Base-by-base conservation (phyloP, 441 rosid genomes). In the Adansonia gregorii region DNA sequence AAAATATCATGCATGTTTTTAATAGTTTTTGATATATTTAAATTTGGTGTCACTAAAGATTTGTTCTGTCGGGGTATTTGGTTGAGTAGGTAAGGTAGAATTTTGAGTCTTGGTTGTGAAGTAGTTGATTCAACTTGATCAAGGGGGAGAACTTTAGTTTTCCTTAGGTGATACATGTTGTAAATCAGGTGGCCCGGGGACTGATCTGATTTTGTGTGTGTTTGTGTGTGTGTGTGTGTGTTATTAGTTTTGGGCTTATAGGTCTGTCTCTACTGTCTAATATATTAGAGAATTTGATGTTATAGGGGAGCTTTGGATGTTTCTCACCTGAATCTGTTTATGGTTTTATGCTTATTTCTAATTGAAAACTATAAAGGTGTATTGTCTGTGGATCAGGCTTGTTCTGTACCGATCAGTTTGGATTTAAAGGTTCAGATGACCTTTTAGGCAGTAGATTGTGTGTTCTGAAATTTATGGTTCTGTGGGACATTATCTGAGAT, bases 341-440 rank as follows among this genome's bases (percentile, higher is more conserved):
- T 60, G 10, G 58, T 12, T 70, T 49, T 35, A 27, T 39, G 31
- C 2, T 22, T 35, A 5, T 35, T 60, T 39, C 12, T 35, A 17
- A 10, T 41, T 41, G 63, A 56, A 45, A 45, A 24, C 65, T 35
- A 19, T 56, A 10, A 3, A 59, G 65, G 61, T 35, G 76, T 31
- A 58, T 58, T 52, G 10, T 22, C 9, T 67, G 41, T 69, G 17
- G 80, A 81, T 77, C 65, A 20, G 75, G 56, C 51, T 15, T 68
- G 9, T 56, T 46, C 51, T 35, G 51, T 20, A 31, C 6, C 63
- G 48, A 77, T 31, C 12, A 6, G 43, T 24, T 15, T 14, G 10
- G 17, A 15, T 78, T 46, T 1, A 3, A n/a, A 27, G 58, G 14
- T 20, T 74, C 10, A 22, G 14, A 14, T 22, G 54, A 31, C 74